A percentile compares a stretch with the other conserved stretches of the same genome.
Evolutionary conservation across 2,329 filamentous ascomycete species (phyloP).

Genomic region (Monilinia polystroma): DNA sequence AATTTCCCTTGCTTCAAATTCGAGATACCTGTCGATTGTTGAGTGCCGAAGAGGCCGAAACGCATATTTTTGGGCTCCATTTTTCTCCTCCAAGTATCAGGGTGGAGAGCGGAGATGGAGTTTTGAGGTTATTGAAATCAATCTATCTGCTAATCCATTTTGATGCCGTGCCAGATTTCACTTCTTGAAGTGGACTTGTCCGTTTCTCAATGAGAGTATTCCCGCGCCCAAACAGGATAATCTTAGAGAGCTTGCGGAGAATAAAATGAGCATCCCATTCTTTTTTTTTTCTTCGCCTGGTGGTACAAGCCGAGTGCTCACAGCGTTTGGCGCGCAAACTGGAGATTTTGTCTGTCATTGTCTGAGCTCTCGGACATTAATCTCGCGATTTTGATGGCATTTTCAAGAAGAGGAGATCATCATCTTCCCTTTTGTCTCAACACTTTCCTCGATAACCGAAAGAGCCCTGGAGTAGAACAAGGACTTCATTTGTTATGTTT

Average conservation of each 20-base stretch:
- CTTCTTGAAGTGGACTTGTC: neutral
- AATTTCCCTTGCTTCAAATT: constrained; percentile 15
- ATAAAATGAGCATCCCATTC: constrained; percentile 1
- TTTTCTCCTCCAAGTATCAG: neutral
- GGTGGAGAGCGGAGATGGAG: constrained; percentile 3
- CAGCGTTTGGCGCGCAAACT: constrained; percentile 16
- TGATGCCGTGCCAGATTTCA: neutral
- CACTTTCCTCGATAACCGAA: constrained; percentile 16
- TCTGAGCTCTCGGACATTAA: constrained; percentile 16
- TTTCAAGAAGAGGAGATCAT: neutral
- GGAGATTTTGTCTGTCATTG: constrained; percentile 4
- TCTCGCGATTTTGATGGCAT: constrained; percentile 8
- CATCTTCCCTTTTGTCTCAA: constrained; percentile 1
- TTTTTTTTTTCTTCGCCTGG: neutral
- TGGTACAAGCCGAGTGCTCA: neutral
- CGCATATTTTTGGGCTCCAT: neutral
- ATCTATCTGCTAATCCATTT: constrained; percentile 7
- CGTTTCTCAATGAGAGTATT: neutral
- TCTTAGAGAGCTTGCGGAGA: constrained; percentile 11
- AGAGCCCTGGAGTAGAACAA: neutral
- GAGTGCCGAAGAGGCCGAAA: constrained; percentile 9
- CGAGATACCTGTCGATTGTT: neutral
- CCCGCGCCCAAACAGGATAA: neutral
- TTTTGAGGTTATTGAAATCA: constrained; percentile 16
- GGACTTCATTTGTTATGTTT: neutral